Base-by-base conservation (phyloP, 495 filamentous ascomycete genomes). In the Aspergillus nanangensis region DNA sequence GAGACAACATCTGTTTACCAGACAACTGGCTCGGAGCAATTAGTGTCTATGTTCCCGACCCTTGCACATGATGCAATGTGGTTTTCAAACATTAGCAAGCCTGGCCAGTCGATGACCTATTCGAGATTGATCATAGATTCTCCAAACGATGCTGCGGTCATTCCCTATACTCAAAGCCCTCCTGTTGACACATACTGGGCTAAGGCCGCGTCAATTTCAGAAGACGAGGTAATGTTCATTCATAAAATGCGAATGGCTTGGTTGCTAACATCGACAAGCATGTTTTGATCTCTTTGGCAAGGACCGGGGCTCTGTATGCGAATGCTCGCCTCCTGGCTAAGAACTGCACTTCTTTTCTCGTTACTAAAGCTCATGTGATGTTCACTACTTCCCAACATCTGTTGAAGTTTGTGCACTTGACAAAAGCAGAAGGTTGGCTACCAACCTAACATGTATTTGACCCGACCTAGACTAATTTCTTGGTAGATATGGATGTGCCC, bases 321-420 rank as follows among this genome's bases (percentile, higher is more conserved):
- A 90, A 93, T 52, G 79, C 83, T 27, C 74, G 76, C 15, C 70
- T 82, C 11, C 65, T 97, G 31, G 79, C 81, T 2, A 86, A 83
- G 57, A 93, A 88, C 51, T 95, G 90, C 66, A 96, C 93, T 1
- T 97, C 93, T 0, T 95, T 95, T 56, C 56, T 89, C 11, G 67
- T 90, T 25, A 96, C 91, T 0, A 66, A 80, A n/a, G 75, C 79
- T 21, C 90, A 96, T 73, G 69, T 98, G 14, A 80, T 97, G 38
- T 90, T 88, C 60, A 96, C 93, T 15, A 97, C 92, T 1, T 89
- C 82, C 38, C 86, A 88, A 48, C 90, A 96, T 63, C 71, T 95
- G 13, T 65, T 96, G 44, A 98, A 96, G 61, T 97, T 97, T 61
- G 82, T 96, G 14, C 93, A 98, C 64, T 58, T 97, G 20, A 76